A percentile compares a stretch with the other conserved stretches of the same genome.
Conservation (phyloP, 331 rosid species). For the Malus hybrid region DNA sequence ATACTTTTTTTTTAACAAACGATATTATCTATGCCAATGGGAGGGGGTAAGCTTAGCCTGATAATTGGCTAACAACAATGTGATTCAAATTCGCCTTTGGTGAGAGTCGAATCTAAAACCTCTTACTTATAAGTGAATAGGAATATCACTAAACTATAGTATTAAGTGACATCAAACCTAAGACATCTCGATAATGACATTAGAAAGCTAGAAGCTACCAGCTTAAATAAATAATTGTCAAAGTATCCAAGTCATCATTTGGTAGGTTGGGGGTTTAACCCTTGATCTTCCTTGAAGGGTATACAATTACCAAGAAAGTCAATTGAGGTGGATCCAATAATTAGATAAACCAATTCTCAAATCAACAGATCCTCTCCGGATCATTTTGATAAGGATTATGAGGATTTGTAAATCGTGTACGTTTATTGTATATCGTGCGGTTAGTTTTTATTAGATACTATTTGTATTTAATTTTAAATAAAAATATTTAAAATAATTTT, state of each 20-base stretch:
- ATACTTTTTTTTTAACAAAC: too few species aligned
- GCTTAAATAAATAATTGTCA: not conserved
- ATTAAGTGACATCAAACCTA: too few species aligned
- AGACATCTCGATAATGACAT: too few species aligned
- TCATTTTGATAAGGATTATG: too few species aligned
- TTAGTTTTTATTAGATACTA: too few species aligned
- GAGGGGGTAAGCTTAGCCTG: fast-evolving
- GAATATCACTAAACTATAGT: fast-evolving
- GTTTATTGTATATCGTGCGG: fast-evolving
- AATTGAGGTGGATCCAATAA: conserved; percentile 20
- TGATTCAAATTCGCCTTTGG: too few species aligned
- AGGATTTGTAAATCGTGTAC: fast-evolving
- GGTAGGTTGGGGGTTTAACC: conserved; percentile 18
- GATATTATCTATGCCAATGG: too few species aligned
- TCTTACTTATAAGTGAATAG: too few species aligned
- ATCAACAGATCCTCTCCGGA: too few species aligned
- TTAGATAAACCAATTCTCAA: not conserved
- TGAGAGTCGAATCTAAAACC: fast-evolving
- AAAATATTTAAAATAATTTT: too few species aligned
- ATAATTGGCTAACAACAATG: too few species aligned
- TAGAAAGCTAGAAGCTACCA: not conserved
- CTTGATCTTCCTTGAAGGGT: conserved; percentile 12
- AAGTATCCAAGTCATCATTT: not conserved
- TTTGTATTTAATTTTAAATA: too few species aligned
- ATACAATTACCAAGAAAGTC: conserved; percentile 10